Evolutionary conservation across 164 flowering plant genomes (phyloP).

Genomic region (Paratinospora sagittata): DNA sequence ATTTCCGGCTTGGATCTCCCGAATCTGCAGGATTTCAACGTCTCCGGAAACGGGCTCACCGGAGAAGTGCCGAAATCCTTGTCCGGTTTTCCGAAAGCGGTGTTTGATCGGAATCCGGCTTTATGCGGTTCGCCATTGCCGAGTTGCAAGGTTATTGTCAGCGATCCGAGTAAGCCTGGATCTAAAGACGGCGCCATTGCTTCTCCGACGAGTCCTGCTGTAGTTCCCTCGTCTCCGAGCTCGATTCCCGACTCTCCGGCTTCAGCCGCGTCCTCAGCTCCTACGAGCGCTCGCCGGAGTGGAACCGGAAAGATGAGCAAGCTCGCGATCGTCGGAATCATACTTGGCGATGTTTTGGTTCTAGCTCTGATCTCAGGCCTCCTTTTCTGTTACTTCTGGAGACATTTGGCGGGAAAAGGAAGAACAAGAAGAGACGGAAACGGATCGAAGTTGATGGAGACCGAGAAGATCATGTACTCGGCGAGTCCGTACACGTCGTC

Average conservation of each 20-base stretch:
- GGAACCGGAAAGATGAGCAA: constrained; percentile 38
- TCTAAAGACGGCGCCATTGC: constrained; percentile 23
- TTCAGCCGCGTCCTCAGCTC: constrained; percentile 7
- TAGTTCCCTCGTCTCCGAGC: constrained; percentile 46
- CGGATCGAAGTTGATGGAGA: constrained; percentile 32
- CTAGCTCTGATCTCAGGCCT: constrained; percentile 42
- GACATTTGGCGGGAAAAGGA: constrained; percentile 25
- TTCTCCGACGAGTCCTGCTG: constrained; percentile 26
- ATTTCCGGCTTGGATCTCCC: constrained; percentile 36
- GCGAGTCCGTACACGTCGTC: constrained; percentile 56
- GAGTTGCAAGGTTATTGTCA: constrained; percentile 25
- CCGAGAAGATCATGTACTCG: constrained; percentile 65
- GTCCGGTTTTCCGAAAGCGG: constrained; percentile 45
- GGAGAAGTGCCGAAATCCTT: constrained; percentile 61
- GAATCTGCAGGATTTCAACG: constrained; percentile 62
- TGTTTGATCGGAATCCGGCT: constrained; percentile 39
- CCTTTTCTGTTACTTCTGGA: constrained; percentile 69
- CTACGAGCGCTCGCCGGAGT: constrained; percentile 6
- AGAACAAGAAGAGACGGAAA: background rate
- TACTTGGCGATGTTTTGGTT: constrained; percentile 58
- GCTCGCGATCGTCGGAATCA: constrained; percentile 48
- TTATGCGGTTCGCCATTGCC: constrained; percentile 67
- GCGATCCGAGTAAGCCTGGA: constrained; percentile 47
- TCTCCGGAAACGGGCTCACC: constrained; percentile 51
- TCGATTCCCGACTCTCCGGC: constrained; percentile 27